phyloP scores from a whole-genome alignment of 805 yeast species.

The Blastobotrys attinorum region DNA sequence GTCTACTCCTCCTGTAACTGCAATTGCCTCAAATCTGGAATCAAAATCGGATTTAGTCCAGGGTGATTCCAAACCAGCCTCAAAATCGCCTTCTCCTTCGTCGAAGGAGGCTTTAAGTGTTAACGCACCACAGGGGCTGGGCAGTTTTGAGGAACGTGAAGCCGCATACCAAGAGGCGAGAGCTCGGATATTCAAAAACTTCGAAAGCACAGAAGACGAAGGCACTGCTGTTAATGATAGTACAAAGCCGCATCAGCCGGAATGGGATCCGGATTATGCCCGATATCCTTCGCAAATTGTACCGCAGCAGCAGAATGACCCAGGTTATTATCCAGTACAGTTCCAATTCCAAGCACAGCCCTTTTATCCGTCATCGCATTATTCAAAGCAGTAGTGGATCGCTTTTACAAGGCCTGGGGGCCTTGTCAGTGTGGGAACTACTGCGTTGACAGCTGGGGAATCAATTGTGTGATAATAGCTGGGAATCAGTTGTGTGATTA shows the following conservation, averaged over 20 bases:
- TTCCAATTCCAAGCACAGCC: background rate
- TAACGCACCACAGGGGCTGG: conserved; percentile 10
- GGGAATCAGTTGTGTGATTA: too few relatives aligned
- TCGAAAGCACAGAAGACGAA: conserved; percentile 2
- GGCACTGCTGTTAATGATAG: background rate
- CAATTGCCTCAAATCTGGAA: background rate
- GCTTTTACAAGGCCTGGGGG: too few relatives aligned
- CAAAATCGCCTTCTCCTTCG: conserved; percentile 6
- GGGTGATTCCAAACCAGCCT: background rate
- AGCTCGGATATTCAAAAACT: conserved; percentile 29
- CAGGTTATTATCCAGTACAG: background rate
- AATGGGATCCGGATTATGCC: conserved; percentile 2
- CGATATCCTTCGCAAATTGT: background rate
- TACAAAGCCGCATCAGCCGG: too few relatives aligned
- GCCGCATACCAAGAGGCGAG: conserved; percentile 35
- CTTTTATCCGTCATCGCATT: too few relatives aligned
- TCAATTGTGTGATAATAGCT: too few relatives aligned
- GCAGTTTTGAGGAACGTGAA: conserved; percentile 28
- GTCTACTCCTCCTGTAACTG: background rate
- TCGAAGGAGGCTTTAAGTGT: too few relatives aligned
- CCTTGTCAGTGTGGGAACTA: too few relatives aligned
- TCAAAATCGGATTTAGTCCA: too few relatives aligned
- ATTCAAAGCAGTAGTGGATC: too few relatives aligned
- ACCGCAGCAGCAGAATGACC: background rate
- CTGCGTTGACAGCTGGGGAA: too few relatives aligned